phyloP scores from a whole-genome alignment of 768 basidiomycete species.

The Gymnopilus dilepis region DNA sequence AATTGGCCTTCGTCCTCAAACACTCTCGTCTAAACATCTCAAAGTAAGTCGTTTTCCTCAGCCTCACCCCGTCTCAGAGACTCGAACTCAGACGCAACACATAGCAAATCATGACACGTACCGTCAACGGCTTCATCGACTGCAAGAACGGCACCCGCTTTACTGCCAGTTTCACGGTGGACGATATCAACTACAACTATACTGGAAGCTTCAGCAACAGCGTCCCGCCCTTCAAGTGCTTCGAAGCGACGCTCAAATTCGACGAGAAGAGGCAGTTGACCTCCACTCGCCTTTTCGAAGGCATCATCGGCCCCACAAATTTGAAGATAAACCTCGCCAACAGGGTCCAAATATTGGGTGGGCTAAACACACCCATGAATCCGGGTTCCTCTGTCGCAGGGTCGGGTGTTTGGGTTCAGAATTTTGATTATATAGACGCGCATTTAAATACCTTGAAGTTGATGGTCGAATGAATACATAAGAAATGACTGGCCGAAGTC shows the following conservation, averaged over 20 bases:
- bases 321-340: not conserved
- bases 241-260: not conserved
- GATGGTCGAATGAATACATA: too few relatives aligned
- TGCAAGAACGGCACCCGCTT: slow-evolving; percentile 3
- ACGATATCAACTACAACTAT: slow-evolving; percentile 3
- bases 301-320: not conserved
- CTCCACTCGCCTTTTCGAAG: not conserved
- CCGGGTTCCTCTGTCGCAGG: not conserved
- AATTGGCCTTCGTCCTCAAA: too few relatives aligned
- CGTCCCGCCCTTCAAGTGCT: not conserved
- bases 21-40: too few relatives aligned
- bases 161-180: slow-evolving; percentile 1
- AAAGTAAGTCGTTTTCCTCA: too few relatives aligned
- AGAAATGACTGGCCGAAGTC: too few relatives aligned
- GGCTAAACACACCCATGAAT: too few relatives aligned
- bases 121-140: slow-evolving; percentile 2
- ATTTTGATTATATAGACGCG: too few relatives aligned
- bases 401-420: too few relatives aligned
- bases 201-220: not conserved
- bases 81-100: too few relatives aligned
- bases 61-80: too few relatives aligned
- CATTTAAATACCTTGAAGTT: too few relatives aligned
- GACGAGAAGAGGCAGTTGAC: not conserved
- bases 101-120: too few relatives aligned
- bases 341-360: not conserved